Evolutionary conservation across 2,329 filamentous ascomycete species (phyloP).

Genomic region (Pseudogymnoascus sp.): DNA sequence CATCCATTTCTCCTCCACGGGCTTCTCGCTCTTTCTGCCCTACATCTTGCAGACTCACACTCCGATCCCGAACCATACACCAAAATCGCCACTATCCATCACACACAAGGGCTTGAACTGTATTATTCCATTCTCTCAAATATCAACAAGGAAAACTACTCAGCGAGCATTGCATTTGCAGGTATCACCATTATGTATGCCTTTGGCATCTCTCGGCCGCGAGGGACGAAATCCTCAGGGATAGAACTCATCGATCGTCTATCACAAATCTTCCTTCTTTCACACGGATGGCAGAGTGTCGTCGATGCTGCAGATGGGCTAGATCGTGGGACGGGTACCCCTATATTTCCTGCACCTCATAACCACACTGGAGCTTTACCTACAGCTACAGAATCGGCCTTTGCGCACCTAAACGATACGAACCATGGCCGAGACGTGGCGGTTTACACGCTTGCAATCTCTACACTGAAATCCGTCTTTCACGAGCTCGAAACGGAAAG

Average conservation of each 20-base stretch:
- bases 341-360: neutral
- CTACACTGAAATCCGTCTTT: slow-evolving; percentile 11
- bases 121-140: slow-evolving; percentile 10
- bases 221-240: neutral
- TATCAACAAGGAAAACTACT: slow-evolving; percentile 12
- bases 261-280: slow-evolving; percentile 12
- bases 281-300: slow-evolving; percentile 14
- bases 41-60: slow-evolving; percentile 16
- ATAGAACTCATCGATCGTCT: slow-evolving; percentile 12
- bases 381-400: slow-evolving; percentile 7
- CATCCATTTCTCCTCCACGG: slow-evolving; percentile 19
- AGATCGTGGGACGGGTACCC: neutral
- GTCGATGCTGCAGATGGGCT: slow-evolving; percentile 11
- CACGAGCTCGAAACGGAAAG: neutral
- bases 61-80: slow-evolving; percentile 7
- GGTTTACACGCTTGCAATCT: slow-evolving; percentile 11
- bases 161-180: slow-evolving; percentile 16
- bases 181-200: slow-evolving; percentile 14
- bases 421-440: slow-evolving; percentile 8
- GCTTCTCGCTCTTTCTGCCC: slow-evolving; percentile 19
- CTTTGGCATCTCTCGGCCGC: slow-evolving; percentile 11
- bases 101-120: slow-evolving; percentile 12
- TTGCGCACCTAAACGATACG: slow-evolving; percentile 9
- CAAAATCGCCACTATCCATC: slow-evolving; percentile 12
- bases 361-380: neutral